Conservation (phyloP, 2,329 filamentous ascomycete genomes). For the Sporothrix brunneoviolacea region DNA sequence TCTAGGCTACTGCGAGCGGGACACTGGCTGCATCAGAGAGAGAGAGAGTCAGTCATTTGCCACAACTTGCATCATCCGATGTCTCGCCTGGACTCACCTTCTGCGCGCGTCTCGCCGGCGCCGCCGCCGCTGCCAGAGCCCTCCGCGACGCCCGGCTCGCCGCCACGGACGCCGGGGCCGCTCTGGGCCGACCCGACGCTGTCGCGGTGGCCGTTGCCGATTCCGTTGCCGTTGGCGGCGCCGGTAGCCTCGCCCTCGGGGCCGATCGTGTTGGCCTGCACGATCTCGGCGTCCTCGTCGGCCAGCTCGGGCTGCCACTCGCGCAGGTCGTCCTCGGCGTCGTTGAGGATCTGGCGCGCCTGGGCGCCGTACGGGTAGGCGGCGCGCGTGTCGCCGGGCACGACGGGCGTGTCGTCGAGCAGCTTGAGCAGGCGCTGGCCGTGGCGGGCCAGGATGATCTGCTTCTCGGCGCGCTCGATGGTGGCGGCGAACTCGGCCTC, state of each 20-base stretch:
- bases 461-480: conserved; percentile 95
- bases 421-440: conserved; percentile 77
- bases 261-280: background rate
- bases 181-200: no score
- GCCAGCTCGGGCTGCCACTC: conserved; percentile 54
- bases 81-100: conserved; percentile 2
- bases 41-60: no score
- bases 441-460: conserved; percentile 87
- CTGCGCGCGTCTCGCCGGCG: background rate
- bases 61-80: no score
- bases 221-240: background rate
- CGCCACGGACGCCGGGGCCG: background rate
- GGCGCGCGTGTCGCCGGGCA: conserved; percentile 73
- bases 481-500: conserved; percentile 81
- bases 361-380: conserved; percentile 59
- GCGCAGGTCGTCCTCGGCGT: conserved; percentile 82
- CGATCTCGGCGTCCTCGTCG: conserved; percentile 23
- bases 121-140: background rate
- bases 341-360: conserved; percentile 80
- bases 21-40: background rate
- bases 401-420: conserved; percentile 82
- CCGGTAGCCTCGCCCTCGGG: background rate
- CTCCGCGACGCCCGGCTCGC: background rate
- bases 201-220: no score
- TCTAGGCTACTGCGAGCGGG: background rate